Evolutionary conservation across 2,329 filamentous ascomycete species (phyloP).

Genomic region (Penicillium glabrum): DNA sequence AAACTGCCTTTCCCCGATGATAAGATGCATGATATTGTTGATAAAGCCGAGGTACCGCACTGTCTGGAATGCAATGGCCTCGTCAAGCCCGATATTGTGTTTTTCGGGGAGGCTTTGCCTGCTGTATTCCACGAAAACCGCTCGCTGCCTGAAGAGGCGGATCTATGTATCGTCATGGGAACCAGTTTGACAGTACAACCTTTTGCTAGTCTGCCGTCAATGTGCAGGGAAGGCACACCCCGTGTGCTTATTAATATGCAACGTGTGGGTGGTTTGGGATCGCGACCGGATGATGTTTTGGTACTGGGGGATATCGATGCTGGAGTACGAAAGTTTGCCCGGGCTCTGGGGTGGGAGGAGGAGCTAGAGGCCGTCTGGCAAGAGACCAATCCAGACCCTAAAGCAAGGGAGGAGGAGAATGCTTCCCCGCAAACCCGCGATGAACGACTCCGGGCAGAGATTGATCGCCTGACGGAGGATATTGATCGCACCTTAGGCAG

Average conservation of each 20-base stretch:
- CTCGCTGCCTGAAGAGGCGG: constrained; percentile 60
- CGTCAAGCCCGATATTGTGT: constrained; percentile 93
- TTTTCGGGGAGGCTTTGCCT: constrained; percentile 79
- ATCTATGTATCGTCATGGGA: constrained; percentile 81
- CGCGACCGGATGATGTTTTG: constrained; percentile 78
- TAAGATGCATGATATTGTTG: constrained; percentile 70
- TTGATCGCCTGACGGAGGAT: constrained; percentile 58
- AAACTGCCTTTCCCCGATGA: constrained; percentile 68
- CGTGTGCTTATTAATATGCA: constrained; percentile 87
- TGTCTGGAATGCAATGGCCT: constrained; percentile 73
- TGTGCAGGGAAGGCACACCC: constrained; percentile 63
- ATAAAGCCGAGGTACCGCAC: constrained; percentile 65
- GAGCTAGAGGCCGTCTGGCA: constrained; percentile 80
- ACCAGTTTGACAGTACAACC: constrained; percentile 86
- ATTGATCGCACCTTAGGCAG: constrained; percentile 56
- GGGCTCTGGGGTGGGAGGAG: constrained; percentile 78
- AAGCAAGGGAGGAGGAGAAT: constrained; percentile 47
- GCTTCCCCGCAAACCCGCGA: constrained; percentile 50
- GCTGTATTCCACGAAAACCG: constrained; percentile 62
- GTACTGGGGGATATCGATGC: constrained; percentile 79
- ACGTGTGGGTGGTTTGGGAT: constrained; percentile 74
- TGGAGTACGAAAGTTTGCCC: constrained; percentile 75
- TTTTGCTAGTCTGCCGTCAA: constrained; percentile 75
- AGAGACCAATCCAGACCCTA: constrained; percentile 61
- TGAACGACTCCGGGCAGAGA: constrained; percentile 57